Percentiles rank a stretch among this genome's conserved stretches.
phyloP scores from a whole-genome alignment of 2,329 filamentous ascomycete genomes.

The Penicillium oxalicum region DNA sequence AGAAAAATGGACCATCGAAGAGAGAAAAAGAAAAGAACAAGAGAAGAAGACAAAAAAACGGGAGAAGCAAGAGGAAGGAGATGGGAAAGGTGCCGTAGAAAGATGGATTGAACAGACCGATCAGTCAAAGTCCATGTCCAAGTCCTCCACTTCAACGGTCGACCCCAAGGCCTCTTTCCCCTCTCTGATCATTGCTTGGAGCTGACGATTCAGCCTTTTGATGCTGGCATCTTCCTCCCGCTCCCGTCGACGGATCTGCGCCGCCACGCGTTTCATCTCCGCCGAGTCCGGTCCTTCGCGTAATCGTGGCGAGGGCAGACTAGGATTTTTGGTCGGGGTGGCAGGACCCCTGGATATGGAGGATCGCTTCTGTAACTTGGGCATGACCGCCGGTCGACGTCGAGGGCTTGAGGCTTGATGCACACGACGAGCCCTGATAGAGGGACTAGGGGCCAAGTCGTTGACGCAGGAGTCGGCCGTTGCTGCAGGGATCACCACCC shows the following conservation, averaged over 20 bases:
- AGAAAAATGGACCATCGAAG: too few relatives aligned
- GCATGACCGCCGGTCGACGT: conserved; percentile 22
- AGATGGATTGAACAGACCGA: too few relatives aligned
- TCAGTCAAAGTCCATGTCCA: conserved; percentile 35
- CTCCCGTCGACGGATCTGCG: conserved; percentile 66
- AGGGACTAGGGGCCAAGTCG: conserved; percentile 13
- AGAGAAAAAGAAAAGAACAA: neutral
- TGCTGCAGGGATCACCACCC: conserved; percentile 57
- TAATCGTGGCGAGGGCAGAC: conserved; percentile 26
- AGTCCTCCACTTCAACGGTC: conserved; percentile 57
- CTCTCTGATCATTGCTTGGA: conserved; percentile 82
- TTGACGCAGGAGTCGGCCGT: conserved; percentile 13
- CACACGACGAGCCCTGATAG: conserved; percentile 15
- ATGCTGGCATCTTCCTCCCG: conserved; percentile 73
- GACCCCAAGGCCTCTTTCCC: conserved; percentile 80
- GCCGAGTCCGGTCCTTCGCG: conserved; percentile 29
- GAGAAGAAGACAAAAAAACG: neutral
- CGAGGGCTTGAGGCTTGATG: conserved; percentile 19
- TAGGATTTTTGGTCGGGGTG: conserved; percentile 20
- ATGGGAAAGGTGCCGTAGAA: too few relatives aligned
- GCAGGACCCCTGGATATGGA: conserved; percentile 15
- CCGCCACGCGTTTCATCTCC: conserved; percentile 69
- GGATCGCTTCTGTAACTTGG: conserved; percentile 21
- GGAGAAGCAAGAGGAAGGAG: neutral
- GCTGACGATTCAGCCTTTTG: conserved; percentile 67